Percentiles rank a stretch among this genome's conserved stretches.
Conservation (phyloP, 805 yeast genomes). For the Suhomyces kilbournensis region DNA sequence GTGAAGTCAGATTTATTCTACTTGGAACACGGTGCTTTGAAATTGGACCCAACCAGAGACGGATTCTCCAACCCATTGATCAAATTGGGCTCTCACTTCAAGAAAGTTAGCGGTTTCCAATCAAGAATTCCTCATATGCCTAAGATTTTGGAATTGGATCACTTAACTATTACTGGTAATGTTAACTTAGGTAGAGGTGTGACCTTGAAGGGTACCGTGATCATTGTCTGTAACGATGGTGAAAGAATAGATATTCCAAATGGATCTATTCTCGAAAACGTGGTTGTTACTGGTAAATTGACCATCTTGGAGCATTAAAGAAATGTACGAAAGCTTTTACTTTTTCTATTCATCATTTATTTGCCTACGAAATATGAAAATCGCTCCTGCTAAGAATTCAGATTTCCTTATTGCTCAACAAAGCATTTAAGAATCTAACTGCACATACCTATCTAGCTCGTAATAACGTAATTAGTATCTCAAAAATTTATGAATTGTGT, state of each 20-base stretch:
- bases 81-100: conserved; percentile 94
- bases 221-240: conserved; percentile 95
- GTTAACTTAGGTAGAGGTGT: conserved; percentile 88
- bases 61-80: conserved; percentile 91
- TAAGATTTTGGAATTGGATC: conserved; percentile 92
- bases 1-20: conserved; percentile 93
- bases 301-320: conserved; percentile 84
- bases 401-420: background rate
- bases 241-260: conserved; percentile 96
- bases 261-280: conserved; percentile 92
- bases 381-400: background rate
- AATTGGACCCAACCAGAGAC: conserved; percentile 78
- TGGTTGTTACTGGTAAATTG: conserved; percentile 94
- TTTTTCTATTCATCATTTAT: background rate
- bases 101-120: conserved; percentile 90
- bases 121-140: conserved; percentile 93
- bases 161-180: conserved; percentile 95
- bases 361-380: background rate
- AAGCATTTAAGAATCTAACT: background rate
- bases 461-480: background rate
- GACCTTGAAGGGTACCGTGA: conserved; percentile 93
- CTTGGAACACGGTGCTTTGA: conserved; percentile 87
- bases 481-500: background rate
- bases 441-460: background rate
- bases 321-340: background rate